These are phyloP conservation scores for Rhynchosporium agropyri DNA, from an alignment of 2,329 filamentous ascomycete genomes.

Conservation along the genomic window DNA sequence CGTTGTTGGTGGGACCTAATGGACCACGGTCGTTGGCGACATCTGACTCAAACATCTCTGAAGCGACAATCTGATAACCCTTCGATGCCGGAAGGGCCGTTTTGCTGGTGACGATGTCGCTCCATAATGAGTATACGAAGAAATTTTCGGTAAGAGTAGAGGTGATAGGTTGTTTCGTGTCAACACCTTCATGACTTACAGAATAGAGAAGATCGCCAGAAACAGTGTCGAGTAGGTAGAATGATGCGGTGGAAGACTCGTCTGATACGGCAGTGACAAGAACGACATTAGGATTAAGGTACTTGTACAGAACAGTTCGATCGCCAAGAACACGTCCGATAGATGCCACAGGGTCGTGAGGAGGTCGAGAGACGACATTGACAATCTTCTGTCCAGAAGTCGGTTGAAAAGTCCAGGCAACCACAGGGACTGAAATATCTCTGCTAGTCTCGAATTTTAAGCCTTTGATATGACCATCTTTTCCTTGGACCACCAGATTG, in stretches of 20 bases:
- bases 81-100: constrained; percentile 63
- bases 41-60: constrained; percentile 88
- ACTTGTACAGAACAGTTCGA: constrained; percentile 95
- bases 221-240: constrained; percentile 83
- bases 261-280: constrained; percentile 72
- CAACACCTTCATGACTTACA: constrained; percentile 71
- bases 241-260: constrained; percentile 59
- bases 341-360: constrained; percentile 86
- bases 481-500: constrained; percentile 56
- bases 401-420: constrained; percentile 75
- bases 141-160: constrained; percentile 91
- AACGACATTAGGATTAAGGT: constrained; percentile 84
- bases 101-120: constrained; percentile 59
- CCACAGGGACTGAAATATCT: constrained; percentile 48
- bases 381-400: constrained; percentile 68
- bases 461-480: constrained; percentile 56
- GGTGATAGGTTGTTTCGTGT: constrained; percentile 71
- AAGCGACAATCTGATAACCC: constrained; percentile 82
- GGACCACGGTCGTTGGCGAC: constrained; percentile 82
- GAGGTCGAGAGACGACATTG: constrained; percentile 66
- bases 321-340: constrained; percentile 94
- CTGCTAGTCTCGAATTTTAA: constrained; percentile 53
- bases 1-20: constrained; percentile 69
- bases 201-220: constrained; percentile 80
- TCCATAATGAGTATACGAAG: constrained; percentile 84